A percentile compares a stretch with the other conserved stretches of the same genome.
These are phyloP conservation scores for Aeschynomene evenia DNA, from an alignment of 306 rosid species.

Conservation along the genomic window DNA sequence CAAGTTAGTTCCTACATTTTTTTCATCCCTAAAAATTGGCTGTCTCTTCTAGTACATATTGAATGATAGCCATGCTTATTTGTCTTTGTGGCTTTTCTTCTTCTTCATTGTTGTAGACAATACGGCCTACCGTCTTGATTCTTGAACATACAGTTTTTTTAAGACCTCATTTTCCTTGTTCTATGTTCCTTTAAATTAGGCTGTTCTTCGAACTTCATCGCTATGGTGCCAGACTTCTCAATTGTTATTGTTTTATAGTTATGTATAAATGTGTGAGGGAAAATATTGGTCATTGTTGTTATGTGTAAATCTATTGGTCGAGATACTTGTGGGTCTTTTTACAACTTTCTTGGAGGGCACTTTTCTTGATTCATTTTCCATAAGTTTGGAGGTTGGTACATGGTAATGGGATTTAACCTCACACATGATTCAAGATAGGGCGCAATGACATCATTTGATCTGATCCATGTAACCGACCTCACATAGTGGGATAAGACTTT, in stretches of 20 bases:
- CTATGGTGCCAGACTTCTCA: not conserved
- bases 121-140: not conserved
- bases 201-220: not conserved
- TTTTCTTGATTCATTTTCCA: no score
- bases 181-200: not conserved
- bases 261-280: no score
- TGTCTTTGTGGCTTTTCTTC: not conserved
- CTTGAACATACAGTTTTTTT: not conserved
- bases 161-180: not conserved
- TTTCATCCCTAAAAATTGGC: not conserved
- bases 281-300: not conserved
- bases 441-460: no score
- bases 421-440: no score
- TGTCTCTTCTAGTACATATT: not conserved
- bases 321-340: not conserved
- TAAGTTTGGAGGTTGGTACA: no score
- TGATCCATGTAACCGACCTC: no score
- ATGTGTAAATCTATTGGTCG: not conserved
- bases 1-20: conserved; percentile 55
- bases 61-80: conserved; percentile 1
- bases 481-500: no score
- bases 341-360: no score
- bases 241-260: not conserved
- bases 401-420: no score
- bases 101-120: not conserved